A percentile compares a stretch with the other conserved stretches of the same genome.
Conservation (phyloP, 768 basidiomycete genomes). For the Macrolepiota fuliginosa region DNA sequence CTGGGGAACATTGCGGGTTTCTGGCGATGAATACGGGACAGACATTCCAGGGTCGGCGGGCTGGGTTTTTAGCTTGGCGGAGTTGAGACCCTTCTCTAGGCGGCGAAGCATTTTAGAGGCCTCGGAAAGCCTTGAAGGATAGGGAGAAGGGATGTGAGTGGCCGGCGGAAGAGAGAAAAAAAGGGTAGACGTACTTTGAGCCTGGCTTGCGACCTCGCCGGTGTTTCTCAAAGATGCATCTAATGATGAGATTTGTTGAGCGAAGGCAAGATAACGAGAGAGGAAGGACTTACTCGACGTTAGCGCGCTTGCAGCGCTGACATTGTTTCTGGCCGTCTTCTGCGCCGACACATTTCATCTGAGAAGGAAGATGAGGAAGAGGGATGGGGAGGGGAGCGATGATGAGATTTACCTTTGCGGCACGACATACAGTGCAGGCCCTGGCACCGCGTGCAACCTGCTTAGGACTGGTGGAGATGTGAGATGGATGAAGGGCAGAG, state of each 20-base stretch:
- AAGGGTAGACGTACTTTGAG: conserved; percentile 61
- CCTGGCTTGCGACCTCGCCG: conserved; percentile 86
- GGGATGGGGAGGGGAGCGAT: conserved; percentile 15
- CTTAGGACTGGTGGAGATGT: conserved; percentile 31
- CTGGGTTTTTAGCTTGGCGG: conserved; percentile 71
- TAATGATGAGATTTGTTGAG: conserved; percentile 27
- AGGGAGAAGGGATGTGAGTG: conserved; percentile 9
- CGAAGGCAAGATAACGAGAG: conserved; percentile 13
- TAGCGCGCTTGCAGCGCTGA: conserved; percentile 81
- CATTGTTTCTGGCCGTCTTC: conserved; percentile 81
- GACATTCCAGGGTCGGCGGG: conserved; percentile 31
- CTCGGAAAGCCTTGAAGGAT: conserved; percentile 64
- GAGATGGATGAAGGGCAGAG: conserved; percentile 4
- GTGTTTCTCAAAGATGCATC: conserved; percentile 87
- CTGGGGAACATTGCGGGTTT: conserved; percentile 19
- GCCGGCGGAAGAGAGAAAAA: conserved; percentile 11
- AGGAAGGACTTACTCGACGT: conserved; percentile 56
- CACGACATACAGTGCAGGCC: conserved; percentile 83
- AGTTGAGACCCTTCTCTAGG: conserved; percentile 79
- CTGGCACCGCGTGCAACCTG: conserved; percentile 54
- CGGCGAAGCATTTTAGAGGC: conserved; percentile 88
- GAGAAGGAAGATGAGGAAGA: conserved; percentile 19
- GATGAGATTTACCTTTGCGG: conserved; percentile 61
- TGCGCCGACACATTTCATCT: conserved; percentile 93
- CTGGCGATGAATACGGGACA: conserved; percentile 32